Base-by-base conservation (phyloP, 192 early-diverging fungal genomes). In the Coemansia sp. region DNA sequence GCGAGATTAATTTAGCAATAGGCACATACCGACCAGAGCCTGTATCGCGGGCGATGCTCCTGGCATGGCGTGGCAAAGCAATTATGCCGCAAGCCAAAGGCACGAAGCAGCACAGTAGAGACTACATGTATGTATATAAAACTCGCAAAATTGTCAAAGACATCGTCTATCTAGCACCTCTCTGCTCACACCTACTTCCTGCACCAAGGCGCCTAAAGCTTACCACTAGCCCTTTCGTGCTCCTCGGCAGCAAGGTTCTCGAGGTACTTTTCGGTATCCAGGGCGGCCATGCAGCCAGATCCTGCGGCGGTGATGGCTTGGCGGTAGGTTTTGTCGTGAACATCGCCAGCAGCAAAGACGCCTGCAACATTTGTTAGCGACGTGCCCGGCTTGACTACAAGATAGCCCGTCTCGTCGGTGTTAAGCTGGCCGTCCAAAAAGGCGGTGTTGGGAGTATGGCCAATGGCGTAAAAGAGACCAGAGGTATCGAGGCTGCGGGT, bases 401-500 rank as follows among this genome's bases (percentile, higher is more conserved):
- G 92, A 80, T 99, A 99, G 68, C 95, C 94, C 68, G 90, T 91
- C 63, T 89, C 89, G 83, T 99, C 93, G 69, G 94, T 75, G 33
- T 91, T 81, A 55, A 99, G 74, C 79, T 95, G 91, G 62, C 89
- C 89, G 70, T 88, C 87, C 64, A 92, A 86, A 75, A 90, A 87
- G 36, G 83, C 53, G 29, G 91, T 93, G 84, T 96, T 95, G 41
- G 97, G 97, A 38, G 81, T 88, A 80, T 99, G 97, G 49, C 97
- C 97, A 78, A 99, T 98, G 33, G 97, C 97, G 79, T 98, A 99
- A 82, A 99, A 98, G 64, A 99, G 83, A 44, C 97, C 97, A 68
- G 92, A 97, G 43, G 92, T 92, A 22, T 87, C 76, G 60, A 97
- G 79, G 24, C 89, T 84, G 68, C 84, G 72, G 31, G 53, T 84